These are phyloP conservation scores for Coriaria nepalensis DNA, from an alignment of 306 rosid species.

Conservation along the genomic window DNA sequence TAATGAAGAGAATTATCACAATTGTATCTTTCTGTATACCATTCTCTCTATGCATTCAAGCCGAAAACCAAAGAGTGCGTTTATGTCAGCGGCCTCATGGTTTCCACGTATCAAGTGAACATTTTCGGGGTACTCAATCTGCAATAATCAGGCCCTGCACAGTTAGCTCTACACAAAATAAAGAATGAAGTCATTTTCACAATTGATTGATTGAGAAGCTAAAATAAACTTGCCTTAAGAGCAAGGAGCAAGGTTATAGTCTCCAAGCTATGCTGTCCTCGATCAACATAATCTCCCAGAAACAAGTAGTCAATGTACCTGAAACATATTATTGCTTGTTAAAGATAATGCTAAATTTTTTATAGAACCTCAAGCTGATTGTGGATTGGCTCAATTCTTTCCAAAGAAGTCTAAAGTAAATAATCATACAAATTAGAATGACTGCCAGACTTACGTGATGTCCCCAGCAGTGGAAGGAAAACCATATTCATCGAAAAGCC, in stretches of 20 bases:
- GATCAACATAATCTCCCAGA: constrained; percentile 99
- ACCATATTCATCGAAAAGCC: constrained; percentile 98
- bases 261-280: constrained; percentile 99
- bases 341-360: too few species aligned
- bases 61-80: constrained; percentile 98
- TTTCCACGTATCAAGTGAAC: constrained; percentile 98
- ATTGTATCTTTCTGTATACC: constrained; percentile 35
- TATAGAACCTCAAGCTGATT: not conserved
- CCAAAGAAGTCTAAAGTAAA: too few species aligned
- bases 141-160: constrained; percentile 22
- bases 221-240: constrained; percentile 60
- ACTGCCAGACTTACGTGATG: constrained; percentile 58
- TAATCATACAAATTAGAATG: constrained; percentile 4
- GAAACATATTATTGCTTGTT: constrained; percentile 22
- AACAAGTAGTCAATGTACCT: constrained; percentile 97
- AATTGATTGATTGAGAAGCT: constrained; percentile 7
- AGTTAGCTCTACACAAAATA: not conserved
- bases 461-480: constrained; percentile 99
- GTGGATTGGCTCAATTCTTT: too few species aligned
- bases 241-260: constrained; percentile 94
- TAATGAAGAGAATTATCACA: constrained; percentile 17
- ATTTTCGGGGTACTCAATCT: constrained; percentile 94
- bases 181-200: too few species aligned
- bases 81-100: constrained; percentile 99
- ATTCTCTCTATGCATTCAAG: constrained; percentile 99